A percentile compares a stretch with the other conserved stretches of the same genome.
phyloP scores from a whole-genome alignment of 805 yeast species.

The Candida vartiovaarae region DNA sequence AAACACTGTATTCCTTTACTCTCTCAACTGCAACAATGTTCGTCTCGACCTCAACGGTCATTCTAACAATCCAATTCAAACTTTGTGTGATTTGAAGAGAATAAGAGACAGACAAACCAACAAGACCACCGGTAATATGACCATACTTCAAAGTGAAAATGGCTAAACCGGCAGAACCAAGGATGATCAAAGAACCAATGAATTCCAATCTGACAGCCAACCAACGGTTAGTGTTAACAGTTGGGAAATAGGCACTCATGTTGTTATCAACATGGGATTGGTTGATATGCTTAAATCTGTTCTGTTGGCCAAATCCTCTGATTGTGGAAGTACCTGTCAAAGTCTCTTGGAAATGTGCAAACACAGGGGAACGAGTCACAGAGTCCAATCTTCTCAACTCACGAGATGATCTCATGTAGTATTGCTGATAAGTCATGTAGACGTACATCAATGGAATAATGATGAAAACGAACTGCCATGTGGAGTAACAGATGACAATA shows the following conservation, averaged over 20 bases:
- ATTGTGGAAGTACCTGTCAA: conserved; percentile 69
- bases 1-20: conserved; percentile 76
- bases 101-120: conserved; percentile 90
- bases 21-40: conserved; percentile 96
- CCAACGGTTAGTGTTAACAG: conserved; percentile 95
- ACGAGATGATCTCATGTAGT: conserved; percentile 69
- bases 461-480: conserved; percentile 78
- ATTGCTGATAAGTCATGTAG: conserved; percentile 68
- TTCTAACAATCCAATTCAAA: conserved; percentile 94
- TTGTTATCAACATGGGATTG: conserved; percentile 73
- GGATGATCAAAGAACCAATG: conserved; percentile 81
- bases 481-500: conserved; percentile 71
- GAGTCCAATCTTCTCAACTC: conserved; percentile 80
- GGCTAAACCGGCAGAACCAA: conserved; percentile 78
- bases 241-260: conserved; percentile 88
- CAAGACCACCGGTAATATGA: conserved; percentile 75
- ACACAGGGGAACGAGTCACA: conserved; percentile 71
- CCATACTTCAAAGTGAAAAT: conserved; percentile 57
- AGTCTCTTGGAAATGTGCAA: conserved; percentile 80
- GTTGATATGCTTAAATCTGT: conserved; percentile 58
- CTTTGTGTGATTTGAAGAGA: conserved; percentile 91
- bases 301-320: conserved; percentile 63
- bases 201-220: conserved; percentile 90
- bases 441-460: conserved; percentile 61
- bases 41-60: conserved; percentile 98